Percentiles rank a stretch among this genome's conserved stretches.
These are phyloP conservation scores for Helicocarpus griseus DNA, from an alignment of 2,329 filamentous ascomycete genomes.

Conservation along the genomic window DNA sequence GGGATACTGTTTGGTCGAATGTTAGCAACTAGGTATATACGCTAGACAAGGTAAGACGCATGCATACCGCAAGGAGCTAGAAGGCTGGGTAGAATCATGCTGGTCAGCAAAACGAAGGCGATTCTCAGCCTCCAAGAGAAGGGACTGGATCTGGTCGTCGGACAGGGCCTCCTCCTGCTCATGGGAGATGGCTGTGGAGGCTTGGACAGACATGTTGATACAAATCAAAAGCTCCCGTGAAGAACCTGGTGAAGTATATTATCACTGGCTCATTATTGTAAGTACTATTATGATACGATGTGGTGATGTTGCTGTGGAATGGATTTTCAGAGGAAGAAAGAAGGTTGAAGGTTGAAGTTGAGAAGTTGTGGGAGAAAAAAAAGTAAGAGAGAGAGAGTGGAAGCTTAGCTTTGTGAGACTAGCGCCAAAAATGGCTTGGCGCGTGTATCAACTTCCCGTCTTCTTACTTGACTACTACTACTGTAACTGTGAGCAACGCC, in stretches of 20 bases:
- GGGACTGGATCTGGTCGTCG: slow-evolving; percentile 53
- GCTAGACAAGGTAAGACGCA: neutral
- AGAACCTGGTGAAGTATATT: neutral
- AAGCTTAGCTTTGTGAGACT: no score
- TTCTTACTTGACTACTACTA: no score
- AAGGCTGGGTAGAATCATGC: slow-evolving; percentile 4
- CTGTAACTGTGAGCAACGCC: no score
- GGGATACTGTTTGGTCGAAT: slow-evolving; percentile 35
- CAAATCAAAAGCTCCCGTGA: neutral
- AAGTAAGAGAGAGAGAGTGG: no score
- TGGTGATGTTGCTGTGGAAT: neutral
- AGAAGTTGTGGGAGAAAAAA: no score
- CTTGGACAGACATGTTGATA: neutral
- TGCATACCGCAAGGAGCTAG: neutral
- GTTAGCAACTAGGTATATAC: neutral
- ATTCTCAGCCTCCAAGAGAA: slow-evolving; percentile 54
- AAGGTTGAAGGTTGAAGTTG: no score
- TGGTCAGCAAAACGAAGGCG: slow-evolving; percentile 34
- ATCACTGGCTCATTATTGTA: neutral
- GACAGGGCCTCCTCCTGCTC: slow-evolving; percentile 42
- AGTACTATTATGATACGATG: neutral
- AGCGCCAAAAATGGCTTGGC: no score
- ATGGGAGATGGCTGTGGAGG: neutral
- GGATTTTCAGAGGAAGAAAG: neutral
- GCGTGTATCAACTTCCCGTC: no score